Evolutionary conservation across 495 filamentous ascomycete genomes (phyloP), one percentile per base, ranked within the genome.

Genomic region (Lasiosphaeris hirsuta): DNA sequence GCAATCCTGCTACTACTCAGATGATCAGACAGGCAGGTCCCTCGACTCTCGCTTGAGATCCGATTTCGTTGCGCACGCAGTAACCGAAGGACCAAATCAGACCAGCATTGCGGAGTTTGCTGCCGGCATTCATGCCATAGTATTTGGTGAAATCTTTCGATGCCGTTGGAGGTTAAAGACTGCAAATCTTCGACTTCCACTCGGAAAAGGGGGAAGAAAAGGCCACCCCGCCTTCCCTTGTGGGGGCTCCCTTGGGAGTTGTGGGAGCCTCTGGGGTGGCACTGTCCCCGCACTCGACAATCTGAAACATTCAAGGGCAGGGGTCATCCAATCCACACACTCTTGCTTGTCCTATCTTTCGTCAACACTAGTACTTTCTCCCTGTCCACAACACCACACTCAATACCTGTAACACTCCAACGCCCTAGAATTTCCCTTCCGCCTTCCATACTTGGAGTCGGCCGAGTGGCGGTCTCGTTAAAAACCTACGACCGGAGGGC

Each of bases 301-400:
- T 54, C 40, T 54, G 51, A 54, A 54, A 54, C 51, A 54, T 15
- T 38, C 18, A 10, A 42, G 50, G 19, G 9, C 10, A 34, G 36
- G 50, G 36, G 18, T 13, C 38, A 17, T 30, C 7, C 15, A 19
- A 15, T 17, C 17, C 14, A 14, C 19, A 17, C 43, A 18, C 17
- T 45, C 43, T 45, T 18, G 23, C 42, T 18, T 45, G 43, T 23
- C 43, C 30, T 15, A 45, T 17, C 19, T 17, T 23, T 11, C 42
- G 11, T 45, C 42, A 6, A 45, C 42, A 41, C 23, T 30, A 30
- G 23, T 30, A 30, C 2, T 30, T 30, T 30, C 23, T 30, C 23
- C 23, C 5, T 30, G 23, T 30, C 23, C 23, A 30, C 19, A 36
- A 33, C 10, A 18, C 11, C 7, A 8, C 17, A 10, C 39, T 54